Conservation (phyloP, 1,284 basidiomycete species). For the Rhizoctonia solani region DNA sequence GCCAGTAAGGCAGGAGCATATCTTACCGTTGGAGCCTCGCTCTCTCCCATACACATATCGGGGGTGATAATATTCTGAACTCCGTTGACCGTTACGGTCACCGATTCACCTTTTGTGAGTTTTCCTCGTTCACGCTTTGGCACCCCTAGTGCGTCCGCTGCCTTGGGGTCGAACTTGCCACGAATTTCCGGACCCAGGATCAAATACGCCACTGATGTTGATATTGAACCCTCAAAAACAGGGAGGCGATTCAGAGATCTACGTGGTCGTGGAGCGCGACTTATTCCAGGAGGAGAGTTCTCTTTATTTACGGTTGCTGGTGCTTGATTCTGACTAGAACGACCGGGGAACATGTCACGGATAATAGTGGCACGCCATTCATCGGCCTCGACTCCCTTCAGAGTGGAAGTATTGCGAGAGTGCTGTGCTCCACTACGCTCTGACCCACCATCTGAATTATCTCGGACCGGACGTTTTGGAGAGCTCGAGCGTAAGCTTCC, state of each 20-base stretch:
- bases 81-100: conserved; percentile 53
- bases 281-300: conserved; percentile 40
- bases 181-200: conserved; percentile 75
- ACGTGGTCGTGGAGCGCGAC: conserved; percentile 2
- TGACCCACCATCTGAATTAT: neutral
- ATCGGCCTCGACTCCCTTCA: conserved; percentile 2
- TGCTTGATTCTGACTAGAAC: neutral
- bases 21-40: conserved; percentile 46
- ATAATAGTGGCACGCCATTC: conserved; percentile 21
- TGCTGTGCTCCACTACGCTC: neutral
- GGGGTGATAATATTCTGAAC: conserved; percentile 43
- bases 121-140: conserved; percentile 56
- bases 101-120: conserved; percentile 58
- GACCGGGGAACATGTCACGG: conserved; percentile 27
- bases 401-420: neutral
- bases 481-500: conserved; percentile 8
- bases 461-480: conserved; percentile 10
- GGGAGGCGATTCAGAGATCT: neutral
- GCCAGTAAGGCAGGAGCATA: too few species aligned
- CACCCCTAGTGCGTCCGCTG: conserved; percentile 70
- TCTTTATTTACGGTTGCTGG: neutral
- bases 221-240: conserved; percentile 16
- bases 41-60: conserved; percentile 48
- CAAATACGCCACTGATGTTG: conserved; percentile 58
- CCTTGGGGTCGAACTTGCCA: conserved; percentile 82